Evolutionary conservation across 2,329 filamentous ascomycete genomes (phyloP).

Genomic region (Hypoxylon sp.): DNA sequence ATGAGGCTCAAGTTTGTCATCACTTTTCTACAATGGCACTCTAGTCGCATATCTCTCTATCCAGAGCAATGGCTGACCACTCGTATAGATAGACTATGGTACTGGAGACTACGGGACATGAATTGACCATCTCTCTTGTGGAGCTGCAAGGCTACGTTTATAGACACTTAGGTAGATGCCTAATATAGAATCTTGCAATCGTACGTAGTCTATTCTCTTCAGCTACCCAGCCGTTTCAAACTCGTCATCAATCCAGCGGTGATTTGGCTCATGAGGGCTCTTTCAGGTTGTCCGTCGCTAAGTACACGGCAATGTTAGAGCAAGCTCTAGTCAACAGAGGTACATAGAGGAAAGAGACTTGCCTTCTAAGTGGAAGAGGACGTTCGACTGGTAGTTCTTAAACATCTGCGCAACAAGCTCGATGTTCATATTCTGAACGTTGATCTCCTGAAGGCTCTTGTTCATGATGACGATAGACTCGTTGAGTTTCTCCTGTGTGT

Average conservation of each 20-base stretch:
- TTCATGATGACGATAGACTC: constrained; percentile 93
- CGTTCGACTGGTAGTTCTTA: constrained; percentile 99
- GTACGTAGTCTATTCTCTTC: neutral
- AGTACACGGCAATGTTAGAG: constrained; percentile 13
- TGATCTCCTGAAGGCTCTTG: constrained; percentile 95
- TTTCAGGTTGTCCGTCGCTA: constrained; percentile 84
- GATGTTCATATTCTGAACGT: constrained; percentile 98
- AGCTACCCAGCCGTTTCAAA: neutral
- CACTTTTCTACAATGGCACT: no score
- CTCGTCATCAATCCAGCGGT: neutral
- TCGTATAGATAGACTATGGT: no score
- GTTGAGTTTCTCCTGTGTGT: constrained; percentile 88
- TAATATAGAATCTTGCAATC: neutral
- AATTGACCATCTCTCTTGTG: no score
- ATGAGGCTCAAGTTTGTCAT: no score
- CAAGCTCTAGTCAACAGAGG: neutral
- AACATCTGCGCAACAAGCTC: constrained; percentile 99
- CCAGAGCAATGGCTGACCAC: no score
- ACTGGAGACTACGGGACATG: no score
- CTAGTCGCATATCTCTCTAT: no score
- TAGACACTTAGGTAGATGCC: no score
- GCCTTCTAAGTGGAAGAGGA: constrained; percentile 97
- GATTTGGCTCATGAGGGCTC: constrained; percentile 67
- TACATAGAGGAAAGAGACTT: constrained; percentile 34
- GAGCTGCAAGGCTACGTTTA: no score